Conservation (phyloP, 176 grass and related monocot species). For the Aegilops umbellulata region DNA sequence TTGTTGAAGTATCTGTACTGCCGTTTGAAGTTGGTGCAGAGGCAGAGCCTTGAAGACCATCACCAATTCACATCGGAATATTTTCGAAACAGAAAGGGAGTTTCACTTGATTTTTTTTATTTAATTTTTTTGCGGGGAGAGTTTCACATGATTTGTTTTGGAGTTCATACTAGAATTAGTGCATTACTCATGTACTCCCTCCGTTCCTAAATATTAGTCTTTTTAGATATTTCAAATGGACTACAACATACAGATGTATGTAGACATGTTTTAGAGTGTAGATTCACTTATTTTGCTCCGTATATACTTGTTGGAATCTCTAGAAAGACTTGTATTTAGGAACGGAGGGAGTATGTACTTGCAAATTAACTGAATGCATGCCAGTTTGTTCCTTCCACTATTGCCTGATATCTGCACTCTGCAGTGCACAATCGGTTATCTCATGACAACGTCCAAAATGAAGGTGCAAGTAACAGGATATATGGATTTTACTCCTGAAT, state of each 20-base stretch:
- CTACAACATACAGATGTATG: too few relatives aligned
- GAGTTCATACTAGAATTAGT: neutral
- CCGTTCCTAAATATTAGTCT: too few relatives aligned
- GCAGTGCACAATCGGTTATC: neutral
- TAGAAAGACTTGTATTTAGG: too few relatives aligned
- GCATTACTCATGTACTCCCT: neutral
- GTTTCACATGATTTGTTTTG: neutral
- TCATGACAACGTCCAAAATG: neutral
- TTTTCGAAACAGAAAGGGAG: neutral
- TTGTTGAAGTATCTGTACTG: neutral
- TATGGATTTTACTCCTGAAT: too few relatives aligned
- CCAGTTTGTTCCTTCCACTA: neutral
- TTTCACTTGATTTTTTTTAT: neutral
- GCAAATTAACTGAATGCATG: neutral
- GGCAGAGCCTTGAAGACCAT: neutral
- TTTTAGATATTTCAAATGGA: too few relatives aligned
- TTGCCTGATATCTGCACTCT: neutral
- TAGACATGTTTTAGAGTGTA: too few relatives aligned
- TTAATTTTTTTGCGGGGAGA: neutral
- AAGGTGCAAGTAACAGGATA: too few relatives aligned
- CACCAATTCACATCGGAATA: neutral
- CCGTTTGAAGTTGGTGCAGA: neutral
- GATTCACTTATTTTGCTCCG: too few relatives aligned
- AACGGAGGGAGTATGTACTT: neutral
- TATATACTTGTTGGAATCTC: too few relatives aligned